Percentiles rank a stretch among this genome's conserved stretches.
phyloP scores from a whole-genome alignment of 805 yeast species.

The Blastobotrys peoriensis region DNA sequence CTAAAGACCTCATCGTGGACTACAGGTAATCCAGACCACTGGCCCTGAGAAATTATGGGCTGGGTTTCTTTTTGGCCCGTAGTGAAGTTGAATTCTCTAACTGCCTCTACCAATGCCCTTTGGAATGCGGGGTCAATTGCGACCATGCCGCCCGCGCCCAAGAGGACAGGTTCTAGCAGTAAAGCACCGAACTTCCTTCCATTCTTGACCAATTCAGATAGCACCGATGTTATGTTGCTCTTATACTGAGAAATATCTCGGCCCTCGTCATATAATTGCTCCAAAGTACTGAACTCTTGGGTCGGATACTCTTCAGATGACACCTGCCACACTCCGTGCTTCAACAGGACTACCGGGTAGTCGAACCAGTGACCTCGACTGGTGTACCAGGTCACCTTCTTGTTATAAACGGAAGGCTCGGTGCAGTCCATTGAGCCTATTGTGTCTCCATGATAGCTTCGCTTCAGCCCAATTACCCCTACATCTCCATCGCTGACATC shows the following conservation, averaged over 20 bases:
- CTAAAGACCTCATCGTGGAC: conserved; percentile 25
- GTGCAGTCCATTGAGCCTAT: conserved; percentile 24
- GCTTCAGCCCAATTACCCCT: conserved; percentile 20
- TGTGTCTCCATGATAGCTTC: conserved; percentile 26
- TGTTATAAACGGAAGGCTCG: conserved; percentile 23
- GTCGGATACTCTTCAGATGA: conserved; percentile 12
- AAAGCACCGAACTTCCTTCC: conserved; percentile 24
- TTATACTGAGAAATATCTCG: conserved; percentile 11
- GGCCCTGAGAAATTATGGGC: background rate
- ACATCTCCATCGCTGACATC: conserved; percentile 10
- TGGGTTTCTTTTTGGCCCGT: background rate
- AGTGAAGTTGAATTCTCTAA: conserved; percentile 10
- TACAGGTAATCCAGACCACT: conserved; percentile 23
- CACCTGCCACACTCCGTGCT: conserved; percentile 20
- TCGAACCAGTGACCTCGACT: conserved; percentile 24
- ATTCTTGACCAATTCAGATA: conserved; percentile 7
- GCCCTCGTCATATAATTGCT: conserved; percentile 14
- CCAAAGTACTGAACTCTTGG: conserved; percentile 13
- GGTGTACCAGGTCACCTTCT: conserved; percentile 22
- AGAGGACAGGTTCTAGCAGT: conserved; percentile 21
- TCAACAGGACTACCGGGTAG: conserved; percentile 19
- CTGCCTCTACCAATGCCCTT: conserved; percentile 19
- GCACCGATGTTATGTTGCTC: conserved; percentile 12
- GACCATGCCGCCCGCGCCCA: conserved; percentile 27
- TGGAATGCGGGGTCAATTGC: conserved; percentile 22